A percentile compares a stretch with the other conserved stretches of the same genome.
Evolutionary conservation across 345 rosid genomes (phyloP).

Genomic region (Cardiospermum halicacabum): DNA sequence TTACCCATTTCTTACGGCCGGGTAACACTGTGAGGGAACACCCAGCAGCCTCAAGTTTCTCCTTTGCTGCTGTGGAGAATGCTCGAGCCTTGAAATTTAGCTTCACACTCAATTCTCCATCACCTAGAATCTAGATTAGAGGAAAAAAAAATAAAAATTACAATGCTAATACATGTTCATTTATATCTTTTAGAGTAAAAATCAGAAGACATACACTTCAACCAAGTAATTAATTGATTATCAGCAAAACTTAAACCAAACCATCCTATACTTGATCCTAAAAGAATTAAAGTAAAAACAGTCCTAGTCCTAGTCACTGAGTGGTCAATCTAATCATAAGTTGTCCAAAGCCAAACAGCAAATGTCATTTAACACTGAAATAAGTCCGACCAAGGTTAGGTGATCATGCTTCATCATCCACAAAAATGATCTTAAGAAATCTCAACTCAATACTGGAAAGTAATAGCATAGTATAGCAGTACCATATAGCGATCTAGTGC

Average conservation of each 20-base stretch:
- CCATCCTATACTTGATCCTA: not conserved
- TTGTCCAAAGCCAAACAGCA: not conserved
- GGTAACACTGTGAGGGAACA: conserved; percentile 72
- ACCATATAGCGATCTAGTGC: not conserved
- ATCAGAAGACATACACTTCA: too few relatives aligned
- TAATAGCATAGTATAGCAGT: not conserved
- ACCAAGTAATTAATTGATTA: not conserved
- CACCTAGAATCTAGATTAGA: conserved; percentile 62
- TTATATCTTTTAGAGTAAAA: not conserved
- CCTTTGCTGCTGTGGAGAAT: conserved; percentile 70
- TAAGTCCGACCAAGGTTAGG: not conserved
- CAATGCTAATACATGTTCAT: not conserved
- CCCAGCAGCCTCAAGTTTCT: conserved; percentile 80
- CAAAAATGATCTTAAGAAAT: not conserved
- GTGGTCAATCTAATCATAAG: not conserved
- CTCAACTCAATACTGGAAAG: not conserved
- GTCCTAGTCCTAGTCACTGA: not conserved
- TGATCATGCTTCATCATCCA: not conserved
- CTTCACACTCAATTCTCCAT: conserved; percentile 71
- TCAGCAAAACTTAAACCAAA: conserved; percentile 3
- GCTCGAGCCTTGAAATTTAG: conserved; percentile 77
- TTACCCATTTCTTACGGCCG: conserved; percentile 91
- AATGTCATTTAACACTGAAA: not conserved
- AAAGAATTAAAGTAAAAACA: not conserved
- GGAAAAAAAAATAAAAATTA: too few relatives aligned